Evolutionary conservation across 805 yeast genomes (phyloP), one percentile per base, ranked within the genome.

Genomic region (Spathaspora arborariae): DNA sequence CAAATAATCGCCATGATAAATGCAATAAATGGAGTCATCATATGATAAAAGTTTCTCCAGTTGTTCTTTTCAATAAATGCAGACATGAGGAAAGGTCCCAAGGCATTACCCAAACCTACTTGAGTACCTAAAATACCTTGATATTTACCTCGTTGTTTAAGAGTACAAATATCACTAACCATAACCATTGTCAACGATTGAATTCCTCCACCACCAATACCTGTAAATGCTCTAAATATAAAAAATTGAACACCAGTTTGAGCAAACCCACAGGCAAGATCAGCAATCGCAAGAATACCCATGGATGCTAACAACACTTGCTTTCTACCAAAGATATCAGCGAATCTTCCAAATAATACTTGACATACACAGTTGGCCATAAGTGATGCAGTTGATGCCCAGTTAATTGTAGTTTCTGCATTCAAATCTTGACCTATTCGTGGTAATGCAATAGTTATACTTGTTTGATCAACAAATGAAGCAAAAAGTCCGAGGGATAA

Each of bases 71-170:
- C 62, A 8, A 78, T 69, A 52, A 79, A 72, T 0, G 72, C 79
- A 33, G 81, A 76, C 62, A 81, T 78, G 6, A 79, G 51, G 39
- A 81, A 72, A 0, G 86, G 86, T 1, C 85, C 86, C 13, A 75
- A 55, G 2, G 76, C 74, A 52, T 75, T 76, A 3, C 83, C 83
- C 3, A 75, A 26, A 0, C 82, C 83, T 19, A 77, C 74, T 45
- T 70, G 66, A 0, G 76, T 56, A 2, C 83, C 83, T 26, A 79
- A 57, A 8, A 77, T 74, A 3, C 84, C 84, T 59, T 79, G 84
- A 56, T 70, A 80, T 51, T 75, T 75, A 0, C 84, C 84, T 51
- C 85, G 64, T 46, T 79, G 75, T 48, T 71, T 64, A 22, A 80
- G 60, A 0, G 82, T 71, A 11, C 79, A 80, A 16, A 80, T 59